phyloP scores from a whole-genome alignment of 2,329 filamentous ascomycete genomes.

The Colletotrichum sp. region DNA sequence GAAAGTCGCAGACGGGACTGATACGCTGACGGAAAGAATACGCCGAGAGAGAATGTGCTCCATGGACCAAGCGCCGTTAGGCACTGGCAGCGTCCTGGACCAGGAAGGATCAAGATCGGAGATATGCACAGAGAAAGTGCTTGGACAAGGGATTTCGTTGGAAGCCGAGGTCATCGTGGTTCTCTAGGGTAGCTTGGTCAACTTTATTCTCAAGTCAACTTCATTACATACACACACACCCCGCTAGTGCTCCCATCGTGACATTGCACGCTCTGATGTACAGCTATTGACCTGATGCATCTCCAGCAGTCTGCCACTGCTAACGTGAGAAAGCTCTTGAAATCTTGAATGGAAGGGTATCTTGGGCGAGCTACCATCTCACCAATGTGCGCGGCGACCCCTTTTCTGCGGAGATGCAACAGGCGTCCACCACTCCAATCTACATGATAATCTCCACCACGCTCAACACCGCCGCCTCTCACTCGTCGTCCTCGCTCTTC shows the following conservation, averaged over 20 bases:
- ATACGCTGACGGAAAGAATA: neutral
- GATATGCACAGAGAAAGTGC: neutral
- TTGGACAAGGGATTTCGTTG: neutral
- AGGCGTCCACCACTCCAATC: neutral
- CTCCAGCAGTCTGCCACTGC: neutral
- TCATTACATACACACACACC: neutral
- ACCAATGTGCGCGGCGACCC: neutral
- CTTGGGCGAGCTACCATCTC: slow-evolving; percentile 14
- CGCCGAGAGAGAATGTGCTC: neutral
- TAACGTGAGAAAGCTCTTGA: neutral
- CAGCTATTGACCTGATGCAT: neutral
- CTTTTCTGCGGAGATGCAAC: neutral
- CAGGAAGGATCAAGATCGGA: neutral
- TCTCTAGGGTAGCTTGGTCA: neutral
- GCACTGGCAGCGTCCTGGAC: neutral
- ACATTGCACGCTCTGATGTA: slow-evolving; percentile 1
- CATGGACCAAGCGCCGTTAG: neutral
- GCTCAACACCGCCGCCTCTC: neutral
- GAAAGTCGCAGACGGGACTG: neutral
- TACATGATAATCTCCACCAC: neutral
- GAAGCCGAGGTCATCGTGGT: neutral
- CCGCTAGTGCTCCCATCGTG: neutral
- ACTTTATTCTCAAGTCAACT: neutral
- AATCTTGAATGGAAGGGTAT: slow-evolving; percentile 22
- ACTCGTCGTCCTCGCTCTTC: slow-evolving; percentile 46